These are phyloP conservation scores for Sporothrix variecibatus DNA, from an alignment of 2,329 filamentous ascomycete species.

Conservation along the genomic window DNA sequence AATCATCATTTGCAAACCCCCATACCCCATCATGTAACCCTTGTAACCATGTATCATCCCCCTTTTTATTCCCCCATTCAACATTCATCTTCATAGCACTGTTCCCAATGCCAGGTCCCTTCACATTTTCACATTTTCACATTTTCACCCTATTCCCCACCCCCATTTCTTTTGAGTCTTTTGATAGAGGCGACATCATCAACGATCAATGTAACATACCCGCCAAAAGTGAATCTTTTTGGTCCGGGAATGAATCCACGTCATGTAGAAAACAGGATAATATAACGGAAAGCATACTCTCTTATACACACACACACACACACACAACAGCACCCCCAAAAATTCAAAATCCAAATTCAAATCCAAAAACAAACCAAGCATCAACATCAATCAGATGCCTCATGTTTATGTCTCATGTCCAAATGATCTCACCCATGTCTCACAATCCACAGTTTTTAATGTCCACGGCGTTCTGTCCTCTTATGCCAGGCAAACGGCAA, in stretches of 20 bases:
- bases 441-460: no score
- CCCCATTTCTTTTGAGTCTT: conserved; percentile 19
- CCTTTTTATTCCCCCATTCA: neutral
- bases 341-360: neutral
- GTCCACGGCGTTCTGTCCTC: no score
- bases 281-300: conserved; percentile 33
- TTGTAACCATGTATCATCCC: conserved; percentile 18
- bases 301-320: conserved; percentile 1
- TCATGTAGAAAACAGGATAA: conserved; percentile 35
- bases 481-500: no score
- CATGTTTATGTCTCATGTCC: neutral
- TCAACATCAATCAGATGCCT: neutral
- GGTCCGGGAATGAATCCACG: conserved; percentile 32
- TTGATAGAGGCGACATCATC: conserved; percentile 29
- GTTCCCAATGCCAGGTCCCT: neutral
- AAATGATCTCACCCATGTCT: no score
- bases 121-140: neutral
- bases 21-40: conserved; percentile 18
- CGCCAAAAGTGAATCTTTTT: conserved; percentile 22
- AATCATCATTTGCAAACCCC: conserved; percentile 2
- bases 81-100: neutral
- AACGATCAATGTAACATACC: conserved; percentile 34
- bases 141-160: neutral
- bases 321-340: neutral
- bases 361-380: neutral